A percentile compares a stretch with the other conserved stretches of the same genome.
These are phyloP conservation scores for Friedmanniomyces endolithicus DNA, from an alignment of 495 filamentous ascomycete species.

Conservation along the genomic window DNA sequence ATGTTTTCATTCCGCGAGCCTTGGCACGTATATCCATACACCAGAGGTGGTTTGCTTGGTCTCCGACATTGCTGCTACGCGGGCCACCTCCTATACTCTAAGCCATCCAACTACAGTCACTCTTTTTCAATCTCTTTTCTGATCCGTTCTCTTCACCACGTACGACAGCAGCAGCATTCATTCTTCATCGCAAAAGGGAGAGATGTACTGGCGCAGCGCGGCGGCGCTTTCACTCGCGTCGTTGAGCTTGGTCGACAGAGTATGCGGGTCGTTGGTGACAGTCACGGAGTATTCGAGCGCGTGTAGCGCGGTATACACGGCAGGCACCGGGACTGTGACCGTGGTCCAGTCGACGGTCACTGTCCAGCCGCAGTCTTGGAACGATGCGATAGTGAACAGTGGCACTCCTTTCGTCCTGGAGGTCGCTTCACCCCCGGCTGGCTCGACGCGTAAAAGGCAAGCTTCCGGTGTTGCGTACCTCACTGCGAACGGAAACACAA, in stretches of 20 bases:
- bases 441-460: slow-evolving; percentile 5
- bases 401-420: slow-evolving; percentile 19
- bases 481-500: slow-evolving; percentile 20
- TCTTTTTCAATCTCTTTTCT: not conserved
- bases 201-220: slow-evolving; percentile 6
- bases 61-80: not conserved
- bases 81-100: not conserved
- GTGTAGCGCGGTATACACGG: slow-evolving; percentile 15
- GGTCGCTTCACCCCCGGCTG: not conserved
- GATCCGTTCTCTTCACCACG: not conserved
- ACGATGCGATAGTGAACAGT: slow-evolving; percentile 11
- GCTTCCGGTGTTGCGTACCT: not conserved
- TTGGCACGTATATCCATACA: not conserved
- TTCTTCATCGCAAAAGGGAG: not conserved
- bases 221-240: not conserved
- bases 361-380: slow-evolving; percentile 10
- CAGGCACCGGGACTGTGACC: slow-evolving; percentile 3
- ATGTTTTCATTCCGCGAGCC: slow-evolving; percentile 8
- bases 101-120: not conserved
- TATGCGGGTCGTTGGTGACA: slow-evolving; percentile 3
- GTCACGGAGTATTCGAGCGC: slow-evolving; percentile 6
- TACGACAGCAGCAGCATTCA: not conserved
- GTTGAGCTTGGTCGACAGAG: not conserved
- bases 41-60: not conserved
- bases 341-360: slow-evolving; percentile 16